Evolutionary conservation across 2,329 filamentous ascomycete genomes (phyloP).

Genomic region (Botryotinia narcissicola): DNA sequence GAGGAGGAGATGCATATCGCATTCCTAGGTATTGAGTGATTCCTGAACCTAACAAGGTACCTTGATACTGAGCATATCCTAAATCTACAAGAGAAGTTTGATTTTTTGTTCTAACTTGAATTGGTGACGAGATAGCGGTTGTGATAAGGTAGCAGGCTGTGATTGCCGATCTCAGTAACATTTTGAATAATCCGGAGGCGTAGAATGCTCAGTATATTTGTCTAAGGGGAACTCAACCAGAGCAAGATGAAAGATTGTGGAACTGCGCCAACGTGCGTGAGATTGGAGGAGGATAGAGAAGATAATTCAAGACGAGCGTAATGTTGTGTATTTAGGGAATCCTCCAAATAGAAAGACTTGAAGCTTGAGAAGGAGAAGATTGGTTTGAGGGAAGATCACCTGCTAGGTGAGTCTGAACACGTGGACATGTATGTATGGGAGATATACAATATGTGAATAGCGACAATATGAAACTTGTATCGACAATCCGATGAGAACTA

Average conservation of each 20-base stretch:
- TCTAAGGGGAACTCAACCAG: not conserved
- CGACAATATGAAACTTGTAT: not conserved
- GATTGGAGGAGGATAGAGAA: not conserved
- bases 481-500: not conserved
- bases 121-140: not conserved
- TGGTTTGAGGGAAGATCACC: not conserved
- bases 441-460: not conserved
- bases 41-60: slow-evolving; percentile 51
- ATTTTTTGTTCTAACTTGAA: not conserved
- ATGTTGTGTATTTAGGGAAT: not conserved
- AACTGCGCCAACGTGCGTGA: not conserved
- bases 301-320: not conserved
- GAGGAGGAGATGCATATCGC: slow-evolving; percentile 66
- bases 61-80: slow-evolving; percentile 63
- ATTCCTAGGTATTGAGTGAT: slow-evolving; percentile 71
- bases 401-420: not conserved
- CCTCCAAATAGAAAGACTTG: not conserved
- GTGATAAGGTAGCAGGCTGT: not conserved
- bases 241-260: not conserved
- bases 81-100: slow-evolving; percentile 48
- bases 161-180: not conserved
- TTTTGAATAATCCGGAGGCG: not conserved
- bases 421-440: not conserved
- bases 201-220: not conserved
- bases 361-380: not conserved